Conservation (phyloP, 1,284 basidiomycete genomes). For the Coniferiporia weirii region DNA sequence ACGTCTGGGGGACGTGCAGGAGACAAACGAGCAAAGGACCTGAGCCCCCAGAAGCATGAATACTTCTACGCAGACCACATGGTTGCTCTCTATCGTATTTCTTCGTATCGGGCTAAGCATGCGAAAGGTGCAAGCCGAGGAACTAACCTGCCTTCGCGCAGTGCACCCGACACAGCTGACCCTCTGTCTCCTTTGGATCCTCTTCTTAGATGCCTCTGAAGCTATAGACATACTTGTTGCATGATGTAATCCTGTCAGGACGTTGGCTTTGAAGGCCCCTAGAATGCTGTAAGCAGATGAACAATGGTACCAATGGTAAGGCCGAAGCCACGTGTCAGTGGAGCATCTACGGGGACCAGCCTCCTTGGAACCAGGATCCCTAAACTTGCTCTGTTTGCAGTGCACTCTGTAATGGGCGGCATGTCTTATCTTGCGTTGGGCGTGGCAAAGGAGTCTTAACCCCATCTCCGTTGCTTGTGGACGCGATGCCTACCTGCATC, state of each 20-base stretch:
- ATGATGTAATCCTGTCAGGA: too few species aligned
- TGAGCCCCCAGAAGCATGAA: slow-evolving; percentile 49
- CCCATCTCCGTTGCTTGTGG: too few species aligned
- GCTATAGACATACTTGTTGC: slow-evolving; percentile 4
- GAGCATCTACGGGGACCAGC: not conserved
- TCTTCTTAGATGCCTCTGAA: slow-evolving; percentile 31
- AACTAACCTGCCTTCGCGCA: slow-evolving; percentile 44
- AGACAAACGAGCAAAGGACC: slow-evolving; percentile 42
- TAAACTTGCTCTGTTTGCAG: too few species aligned
- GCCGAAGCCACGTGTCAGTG: not conserved
- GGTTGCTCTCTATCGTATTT: slow-evolving; percentile 52
- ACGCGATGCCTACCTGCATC: too few species aligned
- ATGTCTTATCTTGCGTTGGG: too few species aligned
- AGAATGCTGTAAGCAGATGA: not conserved
- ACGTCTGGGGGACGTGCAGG: slow-evolving; percentile 40
- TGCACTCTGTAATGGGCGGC: too few species aligned
- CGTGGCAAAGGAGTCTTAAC: too few species aligned
- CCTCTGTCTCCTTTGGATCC: slow-evolving; percentile 34
- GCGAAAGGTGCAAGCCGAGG: slow-evolving; percentile 13
- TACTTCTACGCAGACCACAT: slow-evolving; percentile 46
- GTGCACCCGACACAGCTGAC: slow-evolving; percentile 54
- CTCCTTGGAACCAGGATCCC: not conserved
- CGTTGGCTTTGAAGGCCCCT: not conserved
- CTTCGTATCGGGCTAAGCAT: slow-evolving; percentile 26
- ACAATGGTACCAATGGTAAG: too few species aligned